Conservation (phyloP, 768 basidiomycete species). For the Collybia mongolica region DNA sequence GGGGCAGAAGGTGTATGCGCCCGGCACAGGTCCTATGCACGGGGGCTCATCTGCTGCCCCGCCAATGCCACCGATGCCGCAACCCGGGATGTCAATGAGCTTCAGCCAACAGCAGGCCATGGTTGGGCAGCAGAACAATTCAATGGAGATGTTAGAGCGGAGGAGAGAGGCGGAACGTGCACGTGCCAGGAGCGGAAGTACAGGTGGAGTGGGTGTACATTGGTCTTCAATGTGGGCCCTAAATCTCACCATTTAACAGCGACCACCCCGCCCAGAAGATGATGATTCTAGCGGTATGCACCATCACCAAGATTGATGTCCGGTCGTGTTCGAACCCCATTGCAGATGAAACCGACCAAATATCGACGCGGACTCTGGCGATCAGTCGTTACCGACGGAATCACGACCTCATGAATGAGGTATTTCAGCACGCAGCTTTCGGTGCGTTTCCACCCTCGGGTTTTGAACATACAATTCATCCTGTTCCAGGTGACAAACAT, state of each 20-base stretch:
- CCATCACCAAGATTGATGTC: no score
- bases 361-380: constrained; percentile 72
- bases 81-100: constrained; percentile 30
- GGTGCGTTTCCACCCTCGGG: constrained; percentile 30
- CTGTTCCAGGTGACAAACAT: constrained; percentile 42
- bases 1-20: constrained; percentile 63
- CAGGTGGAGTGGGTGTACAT: constrained; percentile 34
- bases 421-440: constrained; percentile 73
- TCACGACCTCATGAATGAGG: constrained; percentile 83
- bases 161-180: constrained; percentile 60
- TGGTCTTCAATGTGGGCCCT: constrained; percentile 5
- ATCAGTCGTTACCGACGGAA: constrained; percentile 74
- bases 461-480: not conserved
- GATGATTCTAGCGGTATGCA: constrained; percentile 66
- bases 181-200: constrained; percentile 43
- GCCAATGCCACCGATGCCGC: constrained; percentile 26
- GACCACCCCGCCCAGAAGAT: constrained; percentile 41
- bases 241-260: constrained; percentile 16
- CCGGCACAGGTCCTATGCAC: constrained; percentile 30
- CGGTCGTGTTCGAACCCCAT: not conserved
- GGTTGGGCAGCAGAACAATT: constrained; percentile 70
- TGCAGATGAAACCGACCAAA: constrained; percentile 64
- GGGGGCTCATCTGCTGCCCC: constrained; percentile 15
- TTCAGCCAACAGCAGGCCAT: constrained; percentile 58
- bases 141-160: constrained; percentile 72